Percentiles rank a stretch among this genome's conserved stretches.
Evolutionary conservation across 495 filamentous ascomycete genomes (phyloP).

Genomic region (Aspergillus indologenus): DNA sequence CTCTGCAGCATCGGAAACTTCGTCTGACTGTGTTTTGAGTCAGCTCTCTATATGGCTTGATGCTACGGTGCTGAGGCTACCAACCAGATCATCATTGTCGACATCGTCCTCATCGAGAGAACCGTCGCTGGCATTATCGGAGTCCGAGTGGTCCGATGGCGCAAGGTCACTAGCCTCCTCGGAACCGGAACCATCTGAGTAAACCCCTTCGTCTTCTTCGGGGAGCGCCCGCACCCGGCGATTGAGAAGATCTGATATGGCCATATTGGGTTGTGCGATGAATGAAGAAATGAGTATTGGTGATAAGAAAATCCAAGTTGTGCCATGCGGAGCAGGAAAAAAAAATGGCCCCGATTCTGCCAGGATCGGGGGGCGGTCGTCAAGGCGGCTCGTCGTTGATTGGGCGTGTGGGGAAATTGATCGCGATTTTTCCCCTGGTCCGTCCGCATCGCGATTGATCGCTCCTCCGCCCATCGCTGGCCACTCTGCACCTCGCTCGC

Average conservation of each 20-base stretch:
- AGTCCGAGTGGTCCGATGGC: constrained; percentile 24
- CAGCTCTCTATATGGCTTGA: neutral
- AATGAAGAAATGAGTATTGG: neutral
- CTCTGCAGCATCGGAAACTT: constrained; percentile 9
- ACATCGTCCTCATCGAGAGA: constrained; percentile 15
- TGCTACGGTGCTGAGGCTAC: neutral
- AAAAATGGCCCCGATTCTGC: constrained; percentile 17
- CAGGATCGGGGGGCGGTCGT: constrained; percentile 14
- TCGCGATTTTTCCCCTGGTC: constrained; percentile 9
- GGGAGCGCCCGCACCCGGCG: constrained; percentile 57
- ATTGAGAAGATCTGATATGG: constrained; percentile 50
- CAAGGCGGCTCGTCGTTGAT: neutral
- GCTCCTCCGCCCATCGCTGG: neutral
- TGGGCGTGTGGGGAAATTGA: constrained; percentile 10
- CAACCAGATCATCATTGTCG: constrained; percentile 14
- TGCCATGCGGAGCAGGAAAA: constrained; percentile 5
- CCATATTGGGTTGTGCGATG: constrained; percentile 30
- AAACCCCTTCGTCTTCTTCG: constrained; percentile 53
- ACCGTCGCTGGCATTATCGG: constrained; percentile 21
- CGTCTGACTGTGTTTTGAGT: constrained; percentile 5
- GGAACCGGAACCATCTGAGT: constrained; percentile 29
- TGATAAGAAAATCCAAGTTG: neutral
- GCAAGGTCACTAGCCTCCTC: constrained; percentile 25
- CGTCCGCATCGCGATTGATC: neutral
- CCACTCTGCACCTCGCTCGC: neutral